phyloP scores from a whole-genome alignment of 345 rosid genomes.

The Linum lewisii region DNA sequence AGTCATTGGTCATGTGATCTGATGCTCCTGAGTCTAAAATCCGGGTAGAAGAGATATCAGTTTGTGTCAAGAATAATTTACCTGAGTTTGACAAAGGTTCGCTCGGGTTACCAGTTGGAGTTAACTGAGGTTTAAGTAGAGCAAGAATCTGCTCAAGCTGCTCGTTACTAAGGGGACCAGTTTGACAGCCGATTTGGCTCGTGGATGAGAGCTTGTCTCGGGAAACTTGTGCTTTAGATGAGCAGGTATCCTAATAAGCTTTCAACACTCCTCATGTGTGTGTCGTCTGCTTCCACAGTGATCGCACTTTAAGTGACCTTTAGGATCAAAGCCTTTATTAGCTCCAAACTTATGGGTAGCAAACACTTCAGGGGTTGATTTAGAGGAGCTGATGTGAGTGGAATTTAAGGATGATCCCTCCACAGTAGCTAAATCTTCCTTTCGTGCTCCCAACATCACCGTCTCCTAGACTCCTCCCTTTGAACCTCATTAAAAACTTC shows the following conservation, averaged over 20 bases:
- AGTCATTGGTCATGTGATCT: conserved; percentile 3
- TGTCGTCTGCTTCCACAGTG: conserved; percentile 3
- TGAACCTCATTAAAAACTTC: too few relatives aligned
- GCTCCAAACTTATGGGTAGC: too few relatives aligned
- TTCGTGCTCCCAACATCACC: not conserved
- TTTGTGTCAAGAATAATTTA: not conserved
- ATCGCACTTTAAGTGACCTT: too few relatives aligned
- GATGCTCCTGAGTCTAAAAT: conserved; percentile 9
- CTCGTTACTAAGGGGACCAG: not conserved
- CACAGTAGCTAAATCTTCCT: not conserved
- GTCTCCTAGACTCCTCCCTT: too few relatives aligned
- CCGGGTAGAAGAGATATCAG: not conserved
- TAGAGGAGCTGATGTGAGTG: too few relatives aligned
- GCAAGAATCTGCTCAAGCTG: too few relatives aligned
- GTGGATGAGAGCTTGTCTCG: too few relatives aligned
- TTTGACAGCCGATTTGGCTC: too few relatives aligned
- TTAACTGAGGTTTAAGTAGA: not conserved
- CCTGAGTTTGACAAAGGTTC: not conserved
- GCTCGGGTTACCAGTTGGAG: not conserved
- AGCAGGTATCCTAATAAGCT: not conserved
- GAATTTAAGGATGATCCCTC: not conserved
- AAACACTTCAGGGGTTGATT: too few relatives aligned
- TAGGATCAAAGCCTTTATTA: not conserved
- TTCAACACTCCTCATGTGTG: conserved; percentile 4
- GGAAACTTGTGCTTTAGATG: not conserved